Base-by-base conservation (phyloP, 495 filamentous ascomycete species). In the Penicillium soppii region DNA sequence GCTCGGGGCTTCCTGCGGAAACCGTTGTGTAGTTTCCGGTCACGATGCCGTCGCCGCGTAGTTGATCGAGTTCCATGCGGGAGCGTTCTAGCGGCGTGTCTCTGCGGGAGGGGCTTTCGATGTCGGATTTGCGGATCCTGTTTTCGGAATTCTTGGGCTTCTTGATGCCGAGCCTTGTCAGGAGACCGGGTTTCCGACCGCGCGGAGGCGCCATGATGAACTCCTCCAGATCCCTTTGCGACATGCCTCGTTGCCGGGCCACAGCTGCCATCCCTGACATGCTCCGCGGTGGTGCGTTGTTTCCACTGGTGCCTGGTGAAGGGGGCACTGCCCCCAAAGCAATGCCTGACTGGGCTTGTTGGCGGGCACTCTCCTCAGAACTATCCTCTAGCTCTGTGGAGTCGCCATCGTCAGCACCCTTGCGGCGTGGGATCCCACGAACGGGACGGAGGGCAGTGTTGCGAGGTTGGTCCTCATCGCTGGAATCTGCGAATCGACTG, bases 401-500 rank as follows among this genome's bases (percentile, higher is more conserved):
- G 46, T 88, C 84, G 29, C 82, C 82, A 51, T 84, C 77, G 27
- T 77, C 71, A 21, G 71, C 54, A 52, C 63, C 69, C 41, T 64
- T 58, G 4, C 70, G 78, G 13, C 80, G 74, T 7, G 86, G 85
- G 33, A 88, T 89, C 9, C 82, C 82, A 27, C 86, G 77, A 5
- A 88, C 84, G 15, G 85, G 82, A 8, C 79, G 74, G 19, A 87
- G 58, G 22, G 61, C 61, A 27, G 54, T 66, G 2, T 47, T 53
- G 16, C 51, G 47, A 4, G 66, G 62, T 10, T 77, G 77, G 16
- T 87, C 85, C 32, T 89, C 87, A 55, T 91, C 88, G 59, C 89
- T 91, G 1, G 88, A 92, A 52, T 91, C 87, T n/a, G 81, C 84
- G 59, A 91, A 91, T 2, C 89, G 84, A 60, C 88, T 91, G 29